Conservation (phyloP, 2,329 filamentous ascomycete species). For the Rutstroemia sydowiana region DNA sequence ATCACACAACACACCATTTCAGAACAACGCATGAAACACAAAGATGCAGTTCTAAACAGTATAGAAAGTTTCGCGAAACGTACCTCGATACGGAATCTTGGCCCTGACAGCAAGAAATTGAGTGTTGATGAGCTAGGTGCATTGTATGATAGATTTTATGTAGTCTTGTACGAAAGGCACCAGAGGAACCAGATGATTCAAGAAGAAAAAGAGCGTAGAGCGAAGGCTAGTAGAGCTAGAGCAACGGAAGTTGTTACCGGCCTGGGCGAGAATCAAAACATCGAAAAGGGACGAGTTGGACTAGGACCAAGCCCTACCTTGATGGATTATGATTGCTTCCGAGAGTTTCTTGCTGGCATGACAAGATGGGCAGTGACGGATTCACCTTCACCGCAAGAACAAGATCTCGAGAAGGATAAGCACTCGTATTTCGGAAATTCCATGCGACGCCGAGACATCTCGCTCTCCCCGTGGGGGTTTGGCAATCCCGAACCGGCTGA, state of each 20-base stretch:
- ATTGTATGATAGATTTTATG: slow-evolving; percentile 91
- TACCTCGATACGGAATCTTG: slow-evolving; percentile 90
- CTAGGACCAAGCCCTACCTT: slow-evolving; percentile 81
- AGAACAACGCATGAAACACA: slow-evolving; percentile 84
- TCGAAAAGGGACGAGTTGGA: slow-evolving; percentile 80
- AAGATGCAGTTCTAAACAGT: slow-evolving; percentile 86
- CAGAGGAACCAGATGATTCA: slow-evolving; percentile 71
- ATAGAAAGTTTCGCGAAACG: slow-evolving; percentile 97
- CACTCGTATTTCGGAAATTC: slow-evolving; percentile 55
- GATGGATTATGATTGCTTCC: slow-evolving; percentile 97
- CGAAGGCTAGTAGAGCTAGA: slow-evolving; percentile 54
- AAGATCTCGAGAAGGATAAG: slow-evolving; percentile 45
- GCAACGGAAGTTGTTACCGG: slow-evolving; percentile 39
- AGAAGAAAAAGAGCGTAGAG: slow-evolving; percentile 62
- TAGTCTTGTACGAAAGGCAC: slow-evolving; percentile 82
- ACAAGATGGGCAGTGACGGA: slow-evolving; percentile 92
- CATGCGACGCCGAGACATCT: slow-evolving; percentile 34
- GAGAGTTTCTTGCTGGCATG: slow-evolving; percentile 85
- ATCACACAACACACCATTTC: slow-evolving; percentile 91
- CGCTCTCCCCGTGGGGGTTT: slow-evolving; percentile 45
- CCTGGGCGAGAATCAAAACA: slow-evolving; percentile 39
- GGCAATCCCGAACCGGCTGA: slow-evolving; percentile 67
- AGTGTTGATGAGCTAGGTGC: slow-evolving; percentile 79
- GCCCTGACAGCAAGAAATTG: slow-evolving; percentile 89
- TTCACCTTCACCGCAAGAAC: slow-evolving; percentile 54